Evolutionary conservation across 2,329 filamentous ascomycete species (phyloP).

Genomic region (Tolypocladium tundrense): DNA sequence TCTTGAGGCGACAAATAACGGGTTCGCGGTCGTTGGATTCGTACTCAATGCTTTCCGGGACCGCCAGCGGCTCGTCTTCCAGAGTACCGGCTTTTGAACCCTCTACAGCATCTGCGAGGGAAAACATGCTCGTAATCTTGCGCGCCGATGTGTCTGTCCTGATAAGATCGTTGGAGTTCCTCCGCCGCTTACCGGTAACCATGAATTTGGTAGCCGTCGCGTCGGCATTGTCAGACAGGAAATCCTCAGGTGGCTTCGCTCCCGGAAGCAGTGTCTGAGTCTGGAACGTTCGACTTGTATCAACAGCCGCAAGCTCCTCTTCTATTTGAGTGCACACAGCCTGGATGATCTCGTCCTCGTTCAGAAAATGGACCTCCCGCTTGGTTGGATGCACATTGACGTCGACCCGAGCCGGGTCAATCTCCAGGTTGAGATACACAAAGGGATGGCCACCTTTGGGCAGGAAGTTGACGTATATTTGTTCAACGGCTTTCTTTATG

Average conservation of each 20-base stretch:
- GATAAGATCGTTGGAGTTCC: slow-evolving; percentile 64
- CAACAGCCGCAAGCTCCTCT: slow-evolving; percentile 70
- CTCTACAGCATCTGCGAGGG: slow-evolving; percentile 33
- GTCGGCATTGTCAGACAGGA: slow-evolving; percentile 15
- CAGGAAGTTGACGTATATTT: slow-evolving; percentile 76
- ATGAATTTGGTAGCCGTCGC: slow-evolving; percentile 21
- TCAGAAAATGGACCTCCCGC: slow-evolving; percentile 90
- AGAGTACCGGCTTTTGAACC: slow-evolving; percentile 8
- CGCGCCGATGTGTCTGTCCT: slow-evolving; percentile 80
- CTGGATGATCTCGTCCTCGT: slow-evolving; percentile 93
- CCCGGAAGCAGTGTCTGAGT: slow-evolving; percentile 84
- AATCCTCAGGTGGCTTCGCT: slow-evolving; percentile 24
- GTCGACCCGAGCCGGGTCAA: slow-evolving; percentile 85
- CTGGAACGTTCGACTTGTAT: slow-evolving; percentile 88
- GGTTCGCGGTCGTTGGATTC: slow-evolving; percentile 60
- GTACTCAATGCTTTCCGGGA: slow-evolving; percentile 53
- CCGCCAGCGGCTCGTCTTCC: slow-evolving; percentile 23
- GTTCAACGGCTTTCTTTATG: slow-evolving; percentile 84
- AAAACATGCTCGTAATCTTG: slow-evolving; percentile 94
- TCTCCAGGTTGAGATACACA: slow-evolving; percentile 82
- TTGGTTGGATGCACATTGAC: slow-evolving; percentile 98
- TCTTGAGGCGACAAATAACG: slow-evolving; percentile 64
- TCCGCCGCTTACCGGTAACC: slow-evolving; percentile 27
- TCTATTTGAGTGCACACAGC: slow-evolving; percentile 73
- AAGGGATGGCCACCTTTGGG: slow-evolving; percentile 95